These are phyloP conservation scores for Carallia brachiata DNA, from an alignment of 345 rosid species.

Conservation along the genomic window DNA sequence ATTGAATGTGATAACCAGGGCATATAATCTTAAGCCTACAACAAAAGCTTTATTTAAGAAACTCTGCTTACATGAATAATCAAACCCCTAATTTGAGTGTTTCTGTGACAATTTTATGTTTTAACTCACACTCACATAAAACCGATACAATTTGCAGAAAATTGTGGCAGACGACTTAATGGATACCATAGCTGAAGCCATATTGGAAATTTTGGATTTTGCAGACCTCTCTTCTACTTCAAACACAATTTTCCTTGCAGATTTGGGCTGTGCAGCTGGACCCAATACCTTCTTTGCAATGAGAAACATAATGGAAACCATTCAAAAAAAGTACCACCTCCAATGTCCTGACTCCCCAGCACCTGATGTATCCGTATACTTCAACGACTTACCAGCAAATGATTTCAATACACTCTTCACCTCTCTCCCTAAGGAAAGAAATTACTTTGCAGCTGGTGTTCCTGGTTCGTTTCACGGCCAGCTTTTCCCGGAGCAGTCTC, in stretches of 20 bases:
- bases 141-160: background rate
- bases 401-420: constrained; percentile 32
- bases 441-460: constrained; percentile 19
- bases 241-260: constrained; percentile 13
- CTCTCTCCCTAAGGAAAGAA: constrained; percentile 7
- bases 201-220: constrained; percentile 6
- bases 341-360: constrained; percentile 9
- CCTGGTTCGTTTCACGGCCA: constrained; percentile 41
- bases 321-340: constrained; percentile 17
- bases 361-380: constrained; percentile 23
- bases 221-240: constrained; percentile 6
- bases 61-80: background rate
- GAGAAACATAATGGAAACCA: constrained; percentile 24
- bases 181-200: constrained; percentile 14
- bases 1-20: too few relatives aligned
- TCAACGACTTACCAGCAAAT: constrained; percentile 23
- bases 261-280: constrained; percentile 40
- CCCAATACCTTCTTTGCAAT: constrained; percentile 28
- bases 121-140: too few relatives aligned
- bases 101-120: too few relatives aligned
- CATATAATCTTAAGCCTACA: too few relatives aligned
- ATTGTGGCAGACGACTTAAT: constrained; percentile 10
- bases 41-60: background rate
- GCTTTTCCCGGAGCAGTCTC: constrained; percentile 36
- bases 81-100: background rate